phyloP scores from a whole-genome alignment of 2,329 filamentous ascomycete species.

The Dryadomyces sulphureus region DNA sequence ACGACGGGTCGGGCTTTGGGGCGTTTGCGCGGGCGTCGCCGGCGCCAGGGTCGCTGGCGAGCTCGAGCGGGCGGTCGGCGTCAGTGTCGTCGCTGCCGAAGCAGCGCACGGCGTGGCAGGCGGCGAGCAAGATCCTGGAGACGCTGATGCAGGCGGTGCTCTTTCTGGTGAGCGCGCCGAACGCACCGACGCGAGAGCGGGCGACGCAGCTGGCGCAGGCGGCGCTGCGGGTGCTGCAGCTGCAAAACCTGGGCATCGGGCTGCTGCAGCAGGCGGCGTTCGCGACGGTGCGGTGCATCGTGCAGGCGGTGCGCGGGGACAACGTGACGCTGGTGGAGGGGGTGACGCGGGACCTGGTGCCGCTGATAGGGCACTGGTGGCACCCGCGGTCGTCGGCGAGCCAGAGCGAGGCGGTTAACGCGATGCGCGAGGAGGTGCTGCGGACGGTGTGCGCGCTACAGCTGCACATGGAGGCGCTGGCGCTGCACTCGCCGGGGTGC shows the following conservation, averaged over 20 bases:
- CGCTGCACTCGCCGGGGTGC: constrained; percentile 25
- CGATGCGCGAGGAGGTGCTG: constrained; percentile 63
- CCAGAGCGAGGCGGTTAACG: constrained; percentile 35
- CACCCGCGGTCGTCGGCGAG: constrained; percentile 45
- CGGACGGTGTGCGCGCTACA: constrained; percentile 53
- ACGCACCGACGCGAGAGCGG: constrained; percentile 47
- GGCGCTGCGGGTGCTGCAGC: constrained; percentile 46
- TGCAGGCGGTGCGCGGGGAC: constrained; percentile 53
- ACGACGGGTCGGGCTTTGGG: constrained; percentile 15
- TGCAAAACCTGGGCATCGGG: constrained; percentile 41
- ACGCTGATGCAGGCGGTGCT: constrained; percentile 52
- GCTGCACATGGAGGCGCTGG: constrained; percentile 45
- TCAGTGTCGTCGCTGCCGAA: constrained; percentile 14
- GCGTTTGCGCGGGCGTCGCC: constrained; percentile 28
- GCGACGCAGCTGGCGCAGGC: constrained; percentile 40
- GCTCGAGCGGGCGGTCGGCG: constrained; percentile 17
- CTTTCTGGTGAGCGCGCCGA: constrained; percentile 47
- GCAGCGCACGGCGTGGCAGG: constrained; percentile 13
- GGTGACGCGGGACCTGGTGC: constrained; percentile 47
- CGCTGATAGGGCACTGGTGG: constrained; percentile 66
- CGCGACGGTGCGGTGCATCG: constrained; percentile 56
- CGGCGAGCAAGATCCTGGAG: constrained; percentile 23
- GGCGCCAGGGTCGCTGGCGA: constrained; percentile 21
- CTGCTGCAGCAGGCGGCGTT: constrained; percentile 60
- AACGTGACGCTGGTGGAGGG: constrained; percentile 46